Base-by-base conservation (phyloP, 768 basidiomycete genomes). In the Suillus tomentosus region DNA sequence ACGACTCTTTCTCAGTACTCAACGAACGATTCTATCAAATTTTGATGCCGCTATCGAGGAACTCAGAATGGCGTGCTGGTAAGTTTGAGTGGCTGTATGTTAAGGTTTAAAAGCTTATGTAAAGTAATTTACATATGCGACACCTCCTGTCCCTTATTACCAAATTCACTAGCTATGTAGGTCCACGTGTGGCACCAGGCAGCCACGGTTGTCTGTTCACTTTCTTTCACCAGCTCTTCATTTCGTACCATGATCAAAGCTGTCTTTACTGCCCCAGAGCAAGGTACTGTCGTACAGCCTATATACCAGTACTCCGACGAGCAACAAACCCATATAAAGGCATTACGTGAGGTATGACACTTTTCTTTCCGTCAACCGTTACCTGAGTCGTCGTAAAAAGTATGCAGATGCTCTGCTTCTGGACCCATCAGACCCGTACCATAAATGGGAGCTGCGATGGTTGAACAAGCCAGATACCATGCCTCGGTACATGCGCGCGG, bases 401-500 rank as follows among this genome's bases (percentile, higher is more conserved):
- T 91, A 91, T 68, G 86, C 91, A 36, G 69, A 85, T 27, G 79
- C 84, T n/a, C 77, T 91, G 47, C 71, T 84, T 5, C 80, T 95
- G 4, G 89, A 92, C 3, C 68, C 81, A 43, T 80, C 82, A 14
- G 91, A 96, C 71, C 77, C 88, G 8, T 95, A 95, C 70, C 72
- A 87, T 64, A 78, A 82, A 58, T 94, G 91, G 91, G 94, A 96
- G 74, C 74, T 80, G 22, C 84, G 88, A 64, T 96, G 93, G 89
- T 77, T 96, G 6, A 78, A 80, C 66, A 85, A 78, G 74, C 82
- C 85, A 43, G 92, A 87, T 76, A 93, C 83, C 67, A 75, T 72
- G 67, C 78, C 73, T 71, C 87, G 94, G 15, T 96, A 95, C 72
- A 87, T 93, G 83, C 87, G 94, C 37, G 92, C 94, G 0, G 84